Percentiles rank a stretch among this genome's conserved stretches.
Conservation (phyloP, 2,329 filamentous ascomycete genomes). For the Trichoderma sp. region DNA sequence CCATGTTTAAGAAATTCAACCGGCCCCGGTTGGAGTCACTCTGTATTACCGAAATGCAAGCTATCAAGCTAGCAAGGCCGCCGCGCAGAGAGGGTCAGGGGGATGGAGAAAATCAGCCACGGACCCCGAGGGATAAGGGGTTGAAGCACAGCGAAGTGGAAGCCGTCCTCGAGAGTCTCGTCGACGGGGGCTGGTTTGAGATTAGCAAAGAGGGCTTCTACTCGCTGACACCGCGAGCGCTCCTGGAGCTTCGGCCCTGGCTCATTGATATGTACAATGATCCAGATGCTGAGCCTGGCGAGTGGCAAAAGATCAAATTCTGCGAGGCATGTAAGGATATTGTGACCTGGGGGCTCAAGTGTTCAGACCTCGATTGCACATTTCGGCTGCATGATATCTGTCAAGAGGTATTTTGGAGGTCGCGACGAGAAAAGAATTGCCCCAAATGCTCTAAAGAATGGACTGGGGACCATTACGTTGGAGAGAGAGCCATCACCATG, state of each 20-base stretch:
- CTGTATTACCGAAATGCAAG: constrained; percentile 76
- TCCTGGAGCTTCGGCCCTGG: constrained; percentile 84
- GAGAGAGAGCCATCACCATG: constrained; percentile 55
- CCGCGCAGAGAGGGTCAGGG: constrained; percentile 36
- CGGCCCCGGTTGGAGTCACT: constrained; percentile 75
- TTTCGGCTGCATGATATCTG: constrained; percentile 76
- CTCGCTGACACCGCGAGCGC: constrained; percentile 67
- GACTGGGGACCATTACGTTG: constrained; percentile 49
- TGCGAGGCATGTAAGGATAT: constrained; percentile 89
- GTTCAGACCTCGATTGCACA: constrained; percentile 63
- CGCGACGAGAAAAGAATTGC: constrained; percentile 60
- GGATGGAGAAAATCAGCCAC: constrained; percentile 33
- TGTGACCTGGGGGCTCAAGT: constrained; percentile 79
- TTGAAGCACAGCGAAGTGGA: constrained; percentile 79
- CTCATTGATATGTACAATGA: constrained; percentile 90
- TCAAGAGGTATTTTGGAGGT: constrained; percentile 68
- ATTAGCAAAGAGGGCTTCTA: constrained; percentile 70
- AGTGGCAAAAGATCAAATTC: constrained; percentile 74
- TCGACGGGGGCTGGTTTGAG: constrained; percentile 82
- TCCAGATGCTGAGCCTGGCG: constrained; percentile 53
- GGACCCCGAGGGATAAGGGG: constrained; percentile 45
- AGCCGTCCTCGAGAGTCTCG: constrained; percentile 62
- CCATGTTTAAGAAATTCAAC: constrained; percentile 89
- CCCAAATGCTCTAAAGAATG: constrained; percentile 56
- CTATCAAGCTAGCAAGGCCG: constrained; percentile 63